Percentiles rank a stretch among this genome's conserved stretches.
These are phyloP conservation scores for Fusarium pseudocircinatum DNA, from an alignment of 2,329 filamentous ascomycete genomes.

Conservation along the genomic window DNA sequence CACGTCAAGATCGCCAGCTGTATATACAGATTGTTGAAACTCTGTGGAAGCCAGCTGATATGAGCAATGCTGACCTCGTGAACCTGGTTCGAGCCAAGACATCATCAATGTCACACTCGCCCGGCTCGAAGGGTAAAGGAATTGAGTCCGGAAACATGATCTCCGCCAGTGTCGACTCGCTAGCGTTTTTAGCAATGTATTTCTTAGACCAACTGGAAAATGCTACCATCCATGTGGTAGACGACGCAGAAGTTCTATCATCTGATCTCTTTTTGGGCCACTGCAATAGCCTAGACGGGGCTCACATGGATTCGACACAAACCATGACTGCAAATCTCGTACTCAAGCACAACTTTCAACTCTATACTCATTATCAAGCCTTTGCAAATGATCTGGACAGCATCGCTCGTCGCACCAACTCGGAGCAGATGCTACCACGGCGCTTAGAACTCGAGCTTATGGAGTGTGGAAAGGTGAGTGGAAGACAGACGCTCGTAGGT, in stretches of 20 bases:
- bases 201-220: conserved; percentile 65
- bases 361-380: conserved; percentile 45
- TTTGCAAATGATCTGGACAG: conserved; percentile 49
- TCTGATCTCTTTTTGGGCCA: conserved; percentile 58
- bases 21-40: conserved; percentile 57
- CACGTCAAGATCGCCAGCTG: conserved; percentile 46
- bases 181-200: conserved; percentile 55
- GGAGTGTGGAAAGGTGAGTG: conserved; percentile 59
- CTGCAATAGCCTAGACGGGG: conserved; percentile 41
- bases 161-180: conserved; percentile 46
- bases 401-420: conserved; percentile 49
- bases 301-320: conserved; percentile 46
- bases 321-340: conserved; percentile 49
- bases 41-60: conserved; percentile 59
- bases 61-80: conserved; percentile 45
- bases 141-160: conserved; percentile 48
- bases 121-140: conserved; percentile 56
- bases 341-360: conserved; percentile 49
- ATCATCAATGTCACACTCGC: conserved; percentile 30
- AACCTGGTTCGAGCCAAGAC: conserved; percentile 40
- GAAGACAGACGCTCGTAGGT: neutral
- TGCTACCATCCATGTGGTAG: conserved; percentile 48
- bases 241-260: conserved; percentile 46
- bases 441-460: conserved; percentile 63
- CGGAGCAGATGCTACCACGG: conserved; percentile 52